Percentiles rank a stretch among this genome's conserved stretches.
phyloP scores from a whole-genome alignment of 805 yeast species.

The Lipomyces lipofer region DNA sequence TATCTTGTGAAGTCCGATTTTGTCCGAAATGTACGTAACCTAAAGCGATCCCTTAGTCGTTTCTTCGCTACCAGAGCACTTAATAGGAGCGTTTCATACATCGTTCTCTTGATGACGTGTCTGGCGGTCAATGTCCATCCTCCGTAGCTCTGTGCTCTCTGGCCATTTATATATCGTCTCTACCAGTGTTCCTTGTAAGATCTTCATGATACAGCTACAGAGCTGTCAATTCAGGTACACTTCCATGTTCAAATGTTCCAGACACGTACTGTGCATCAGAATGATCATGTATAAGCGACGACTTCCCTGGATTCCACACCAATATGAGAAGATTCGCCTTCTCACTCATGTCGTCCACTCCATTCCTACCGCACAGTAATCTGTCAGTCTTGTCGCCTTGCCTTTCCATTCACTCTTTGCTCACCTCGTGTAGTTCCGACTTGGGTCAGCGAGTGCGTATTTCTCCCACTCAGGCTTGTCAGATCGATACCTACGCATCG shows the following conservation, averaged over 20 bases:
- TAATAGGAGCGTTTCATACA: too few relatives aligned
- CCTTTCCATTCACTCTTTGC: too few relatives aligned
- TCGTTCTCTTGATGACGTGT: constrained; percentile 40
- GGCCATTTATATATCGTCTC: constrained; percentile 62
- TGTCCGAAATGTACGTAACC: constrained; percentile 68
- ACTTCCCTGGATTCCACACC: constrained; percentile 69
- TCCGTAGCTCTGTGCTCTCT: constrained; percentile 32
- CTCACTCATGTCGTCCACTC: constrained; percentile 68
- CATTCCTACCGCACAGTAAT: constrained; percentile 61
- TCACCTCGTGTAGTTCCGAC: constrained; percentile 50
- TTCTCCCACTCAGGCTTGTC: constrained; percentile 56
- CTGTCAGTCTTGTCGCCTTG: too few relatives aligned
- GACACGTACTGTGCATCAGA: constrained; percentile 58
- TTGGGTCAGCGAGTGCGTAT: constrained; percentile 56
- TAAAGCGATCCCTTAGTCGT: too few relatives aligned
- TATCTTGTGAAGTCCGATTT: constrained; percentile 66
- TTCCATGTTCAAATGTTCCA: not conserved
- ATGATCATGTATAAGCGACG: constrained; percentile 71
- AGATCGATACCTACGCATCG: constrained; percentile 53
- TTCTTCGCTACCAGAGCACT: not conserved
- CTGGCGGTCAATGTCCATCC: constrained; percentile 35
- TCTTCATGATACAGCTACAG: constrained; percentile 64
- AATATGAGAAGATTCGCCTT: constrained; percentile 66
- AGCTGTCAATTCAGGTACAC: not conserved
- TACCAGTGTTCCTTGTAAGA: constrained; percentile 57